Base-by-base conservation (phyloP, 306 rosid genomes). In the Rubus parviflorus region DNA sequence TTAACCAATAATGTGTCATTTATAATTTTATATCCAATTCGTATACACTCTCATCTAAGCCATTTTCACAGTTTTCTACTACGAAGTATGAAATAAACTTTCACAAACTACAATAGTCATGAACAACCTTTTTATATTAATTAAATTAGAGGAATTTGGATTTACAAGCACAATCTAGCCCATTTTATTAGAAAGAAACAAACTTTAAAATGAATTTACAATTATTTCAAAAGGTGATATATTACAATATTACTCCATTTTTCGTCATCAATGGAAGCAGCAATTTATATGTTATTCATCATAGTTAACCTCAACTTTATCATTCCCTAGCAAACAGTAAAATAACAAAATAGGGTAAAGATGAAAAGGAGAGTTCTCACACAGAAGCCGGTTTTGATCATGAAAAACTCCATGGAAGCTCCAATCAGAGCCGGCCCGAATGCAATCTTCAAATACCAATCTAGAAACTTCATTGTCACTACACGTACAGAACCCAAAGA, bases 321-420 rank as follows among this genome's bases (percentile, higher is more conserved):
- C 38, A 52, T 72, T 53, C 48, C 25, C 12, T 17, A 72, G 6
- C 38, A 72, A 72, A 20, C 37, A 52, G 62, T 17, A 40, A 38
- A 69, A 41, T 19, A 17, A 38, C 66, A 6, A 19, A 66, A 12
- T 45, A 45, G 40, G 74, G 52, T 68, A 74, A 37, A 42, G 4
- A 64, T 8, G 72, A 77, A 77, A 88, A 76, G 93, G 92, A 86
- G 75, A 70, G 80, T 85, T 89, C 85, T 85, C 96, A 81, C 83
- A 94, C 98, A 94, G 91, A 94, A 94, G 84, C 94, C 94, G 64
- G 97, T 86, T 79, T 92, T 86, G 78, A 94, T 87, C 98, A 91
- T 92, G 89, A 94, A 92, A 48, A 92, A 19, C 78, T 94, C 97
- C 98, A 94, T 90, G 80, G 97, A 94, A 79, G 88, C 97, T 83